These are phyloP conservation scores for Ceratocystis papillata DNA, from an alignment of 2,329 filamentous ascomycete genomes.

Conservation along the genomic window DNA sequence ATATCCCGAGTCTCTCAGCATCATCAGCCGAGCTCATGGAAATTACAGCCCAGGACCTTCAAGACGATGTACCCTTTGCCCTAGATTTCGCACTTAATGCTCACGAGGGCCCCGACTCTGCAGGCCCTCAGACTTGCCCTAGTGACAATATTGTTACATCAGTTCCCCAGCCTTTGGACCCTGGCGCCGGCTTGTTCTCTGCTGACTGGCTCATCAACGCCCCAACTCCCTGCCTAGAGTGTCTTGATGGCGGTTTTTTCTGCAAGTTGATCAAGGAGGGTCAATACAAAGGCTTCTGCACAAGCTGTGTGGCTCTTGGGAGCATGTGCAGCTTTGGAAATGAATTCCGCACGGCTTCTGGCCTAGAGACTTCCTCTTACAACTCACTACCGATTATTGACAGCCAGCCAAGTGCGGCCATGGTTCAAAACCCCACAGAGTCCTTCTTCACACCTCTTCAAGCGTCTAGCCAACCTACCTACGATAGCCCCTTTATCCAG, in stretches of 20 bases:
- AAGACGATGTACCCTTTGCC: slow-evolving; percentile 31
- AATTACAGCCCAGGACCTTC: slow-evolving; percentile 32
- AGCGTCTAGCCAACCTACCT: background rate
- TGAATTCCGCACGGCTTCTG: slow-evolving; percentile 26
- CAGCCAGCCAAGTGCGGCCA: slow-evolving; percentile 34
- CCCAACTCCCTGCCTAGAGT: slow-evolving; percentile 42
- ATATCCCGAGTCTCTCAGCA: slow-evolving; percentile 34
- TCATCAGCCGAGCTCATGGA: slow-evolving; percentile 31
- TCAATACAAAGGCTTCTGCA: slow-evolving; percentile 50
- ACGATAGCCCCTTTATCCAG: background rate
- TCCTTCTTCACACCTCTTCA: background rate
- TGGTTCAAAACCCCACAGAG: background rate
- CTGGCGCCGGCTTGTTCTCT: slow-evolving; percentile 24
- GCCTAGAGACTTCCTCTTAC: slow-evolving; percentile 34
- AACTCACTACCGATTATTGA: slow-evolving; percentile 40
- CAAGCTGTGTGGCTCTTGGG: slow-evolving; percentile 50
- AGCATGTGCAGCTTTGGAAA: slow-evolving; percentile 47
- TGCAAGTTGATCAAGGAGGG: slow-evolving; percentile 53
- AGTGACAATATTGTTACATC: slow-evolving; percentile 33
- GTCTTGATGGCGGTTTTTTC: slow-evolving; percentile 42
- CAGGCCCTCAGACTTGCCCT: slow-evolving; percentile 48
- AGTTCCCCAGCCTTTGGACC: slow-evolving; percentile 18
- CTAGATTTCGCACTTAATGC: slow-evolving; percentile 47
- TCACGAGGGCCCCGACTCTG: slow-evolving; percentile 43
- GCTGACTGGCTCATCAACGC: slow-evolving; percentile 35